These are phyloP conservation scores for Chaetomium sp. DNA, from an alignment of 2,329 filamentous ascomycete genomes.

Conservation along the genomic window DNA sequence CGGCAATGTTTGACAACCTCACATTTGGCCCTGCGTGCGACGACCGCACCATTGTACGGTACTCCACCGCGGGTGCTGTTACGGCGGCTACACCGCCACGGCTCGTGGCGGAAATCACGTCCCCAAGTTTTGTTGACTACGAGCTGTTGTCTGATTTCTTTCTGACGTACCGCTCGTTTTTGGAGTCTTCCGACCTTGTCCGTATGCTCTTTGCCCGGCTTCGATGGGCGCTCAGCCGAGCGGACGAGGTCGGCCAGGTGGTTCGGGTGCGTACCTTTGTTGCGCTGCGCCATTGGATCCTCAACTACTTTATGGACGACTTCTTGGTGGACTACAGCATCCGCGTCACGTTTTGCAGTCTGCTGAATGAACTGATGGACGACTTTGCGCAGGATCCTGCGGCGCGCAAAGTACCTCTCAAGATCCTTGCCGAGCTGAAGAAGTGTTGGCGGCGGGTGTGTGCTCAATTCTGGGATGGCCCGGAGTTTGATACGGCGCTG, in stretches of 20 bases:
- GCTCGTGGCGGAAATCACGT: conserved; percentile 93
- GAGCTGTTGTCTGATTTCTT: conserved; percentile 97
- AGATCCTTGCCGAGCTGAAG: conserved; percentile 89
- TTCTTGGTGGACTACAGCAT: conserved; percentile 73
- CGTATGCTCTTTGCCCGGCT: conserved; percentile 79
- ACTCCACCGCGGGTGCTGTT: conserved; percentile 66
- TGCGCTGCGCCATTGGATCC: conserved; percentile 89
- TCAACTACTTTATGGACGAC: conserved; percentile 97
- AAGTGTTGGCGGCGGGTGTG: conserved; percentile 95
- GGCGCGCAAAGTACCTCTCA: conserved; percentile 54
- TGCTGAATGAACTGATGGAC: conserved; percentile 64
- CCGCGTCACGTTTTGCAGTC: conserved; percentile 69
- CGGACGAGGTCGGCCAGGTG: conserved; percentile 81
- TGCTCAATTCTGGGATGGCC: conserved; percentile 78
- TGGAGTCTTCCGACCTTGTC: conserved; percentile 69
- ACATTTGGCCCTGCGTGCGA: conserved; percentile 74
- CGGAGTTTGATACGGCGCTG: conserved; percentile 56
- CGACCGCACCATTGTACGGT: conserved; percentile 74
- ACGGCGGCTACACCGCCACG: conserved; percentile 84
- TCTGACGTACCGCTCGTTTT: conserved; percentile 83
- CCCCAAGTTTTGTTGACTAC: conserved; percentile 91
- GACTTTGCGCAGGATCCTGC: conserved; percentile 43
- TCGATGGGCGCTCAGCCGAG: conserved; percentile 74
- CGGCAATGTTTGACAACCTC: conserved; percentile 75
- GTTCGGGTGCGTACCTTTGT: conserved; percentile 96